Percentiles rank a stretch among this genome's conserved stretches.
These are phyloP conservation scores for Cercospora beticola DNA, from an alignment of 2,329 filamentous ascomycete genomes.

Conservation along the genomic window DNA sequence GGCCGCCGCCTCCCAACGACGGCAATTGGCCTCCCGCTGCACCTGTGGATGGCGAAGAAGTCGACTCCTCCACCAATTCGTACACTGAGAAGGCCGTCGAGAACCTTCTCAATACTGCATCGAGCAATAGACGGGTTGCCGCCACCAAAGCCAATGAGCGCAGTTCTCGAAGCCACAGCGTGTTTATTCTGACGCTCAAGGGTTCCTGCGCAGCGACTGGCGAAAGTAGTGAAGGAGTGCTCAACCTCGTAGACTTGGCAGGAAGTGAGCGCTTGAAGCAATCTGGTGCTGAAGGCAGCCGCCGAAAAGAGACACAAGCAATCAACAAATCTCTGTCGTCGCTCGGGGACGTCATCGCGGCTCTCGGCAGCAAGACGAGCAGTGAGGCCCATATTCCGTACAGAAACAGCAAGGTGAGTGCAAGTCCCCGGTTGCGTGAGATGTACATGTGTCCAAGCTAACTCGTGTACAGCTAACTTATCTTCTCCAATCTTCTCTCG, in stretches of 20 bases:
- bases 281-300: constrained; percentile 79
- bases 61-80: constrained; percentile 13
- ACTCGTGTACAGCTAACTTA: constrained; percentile 71
- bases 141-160: constrained; percentile 97
- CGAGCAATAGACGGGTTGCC: constrained; percentile 84
- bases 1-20: constrained; percentile 73
- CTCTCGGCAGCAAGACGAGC: constrained; percentile 77
- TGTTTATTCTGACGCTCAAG: constrained; percentile 78
- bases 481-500: constrained; percentile 88
- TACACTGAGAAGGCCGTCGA: constrained; percentile 35
- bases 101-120: constrained; percentile 65
- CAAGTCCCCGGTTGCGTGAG: neutral
- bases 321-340: constrained; percentile 96
- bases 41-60: constrained; percentile 10
- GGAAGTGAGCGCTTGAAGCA: constrained; percentile 89
- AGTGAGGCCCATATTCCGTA: constrained; percentile 76
- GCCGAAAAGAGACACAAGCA: constrained; percentile 90
- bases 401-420: constrained; percentile 80
- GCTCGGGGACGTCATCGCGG: constrained; percentile 90
- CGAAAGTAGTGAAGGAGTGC: constrained; percentile 84
- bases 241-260: constrained; percentile 94
- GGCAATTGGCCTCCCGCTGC: constrained; percentile 33
- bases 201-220: constrained; percentile 71
- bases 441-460: constrained; percentile 8
- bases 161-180: constrained; percentile 89